Base-by-base conservation (phyloP, 352 stramenopile species). In the Phytophthora pini region DNA sequence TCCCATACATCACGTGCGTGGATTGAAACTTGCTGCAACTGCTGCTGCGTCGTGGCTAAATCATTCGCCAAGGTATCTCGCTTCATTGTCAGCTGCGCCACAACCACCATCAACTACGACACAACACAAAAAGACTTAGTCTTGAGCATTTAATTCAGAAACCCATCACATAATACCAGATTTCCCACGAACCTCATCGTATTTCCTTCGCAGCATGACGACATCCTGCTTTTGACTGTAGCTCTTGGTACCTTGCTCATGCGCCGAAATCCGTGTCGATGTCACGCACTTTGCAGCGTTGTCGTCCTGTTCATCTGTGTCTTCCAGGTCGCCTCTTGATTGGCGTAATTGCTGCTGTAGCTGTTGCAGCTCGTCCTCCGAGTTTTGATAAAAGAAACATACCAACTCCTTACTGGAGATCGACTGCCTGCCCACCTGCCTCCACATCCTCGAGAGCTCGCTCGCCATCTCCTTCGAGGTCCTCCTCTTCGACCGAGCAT, bases 351-450 rank as follows among this genome's bases (percentile, higher is more conserved):
- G 15, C 20, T 29, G 41, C 41, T 27, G 22, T 26, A 53, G 24
- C 31, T 53, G 46, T 15, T 53, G 46, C 27, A 40, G 4, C 24
- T 40, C 46, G 29, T 53, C 46, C 46, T 27, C 27, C 1, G 15
- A 11, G 27, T 53, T 13, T 31, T 12, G 13, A 17, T 40, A 26
- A 6, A 53, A 53, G 46, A 29, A 24, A 27, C 46, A 40, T 5
- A 24, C 5, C 8, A 53, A 31, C 38, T 53, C 15, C 46, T 40
- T 40, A 26, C 29, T 53, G 31, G 46, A 53, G 15, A 53, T 15
- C 46, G 29, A 53, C 8, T 53, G 46, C 3, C 46, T 39, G 46
- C 41, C 46, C 27, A 53, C 46, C 27, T 53, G 46, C 27, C 15
- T 27, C 46, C 46, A 53, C 29, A 53, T 40, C n/a, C 46, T 40